phyloP scores from a whole-genome alignment of 2,329 filamentous ascomycete genomes.

The Helicocarpus griseus region DNA sequence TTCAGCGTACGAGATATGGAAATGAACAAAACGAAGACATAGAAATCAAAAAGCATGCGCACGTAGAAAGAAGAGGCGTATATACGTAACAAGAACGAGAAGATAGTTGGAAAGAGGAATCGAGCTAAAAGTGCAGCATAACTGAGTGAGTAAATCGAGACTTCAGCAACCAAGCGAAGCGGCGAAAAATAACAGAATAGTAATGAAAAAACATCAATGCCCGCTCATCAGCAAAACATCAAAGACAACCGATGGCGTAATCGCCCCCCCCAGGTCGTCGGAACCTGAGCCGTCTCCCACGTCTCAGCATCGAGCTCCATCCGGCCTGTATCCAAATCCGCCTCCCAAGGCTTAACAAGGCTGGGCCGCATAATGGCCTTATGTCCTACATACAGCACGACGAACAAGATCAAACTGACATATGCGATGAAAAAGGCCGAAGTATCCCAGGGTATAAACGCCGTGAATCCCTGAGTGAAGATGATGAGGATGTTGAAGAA shows the following conservation, averaged over 20 bases:
- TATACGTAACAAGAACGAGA: no score
- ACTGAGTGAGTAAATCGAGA: no score
- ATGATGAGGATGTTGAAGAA: conserved; percentile 56
- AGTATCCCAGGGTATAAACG: conserved; percentile 55
- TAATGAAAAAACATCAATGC: background rate
- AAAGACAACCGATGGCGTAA: conserved; percentile 5
- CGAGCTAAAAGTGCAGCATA: no score
- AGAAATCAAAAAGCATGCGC: no score
- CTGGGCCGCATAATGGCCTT: conserved; percentile 37
- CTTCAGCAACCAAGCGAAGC: background rate
- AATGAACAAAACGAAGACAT: no score
- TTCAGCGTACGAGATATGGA: no score
- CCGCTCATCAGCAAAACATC: conserved; percentile 5
- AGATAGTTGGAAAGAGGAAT: background rate
- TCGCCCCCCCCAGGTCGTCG: conserved; percentile 22
- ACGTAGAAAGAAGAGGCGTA: no score
- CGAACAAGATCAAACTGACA: conserved; percentile 55
- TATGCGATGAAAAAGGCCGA: conserved; percentile 56
- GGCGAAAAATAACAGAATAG: background rate
- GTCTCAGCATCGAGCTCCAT: conserved; percentile 24
- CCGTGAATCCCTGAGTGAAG: conserved; percentile 59
- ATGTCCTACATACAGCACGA: conserved; percentile 51
- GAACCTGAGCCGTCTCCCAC: conserved; percentile 24
- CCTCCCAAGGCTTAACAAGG: conserved; percentile 30
- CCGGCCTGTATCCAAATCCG: conserved; percentile 36